Evolutionary conservation across 2,329 filamentous ascomycete genomes (phyloP).

Genomic region (Botryotinia narcissicola): DNA sequence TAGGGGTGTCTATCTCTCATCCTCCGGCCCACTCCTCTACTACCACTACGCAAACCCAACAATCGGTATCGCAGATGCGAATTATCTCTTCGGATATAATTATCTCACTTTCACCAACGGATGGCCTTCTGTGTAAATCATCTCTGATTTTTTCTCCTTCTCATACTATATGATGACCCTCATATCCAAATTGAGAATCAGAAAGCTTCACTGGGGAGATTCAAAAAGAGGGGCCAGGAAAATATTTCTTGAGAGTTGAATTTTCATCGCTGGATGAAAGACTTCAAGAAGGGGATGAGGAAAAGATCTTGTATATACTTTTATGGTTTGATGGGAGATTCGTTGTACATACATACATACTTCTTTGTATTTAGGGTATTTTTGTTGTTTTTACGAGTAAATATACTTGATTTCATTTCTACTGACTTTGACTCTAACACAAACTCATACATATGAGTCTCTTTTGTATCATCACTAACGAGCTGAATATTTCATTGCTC

Average conservation of each 20-base stretch:
- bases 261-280: neutral
- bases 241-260: neutral
- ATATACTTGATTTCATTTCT: too few species aligned
- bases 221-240: too few species aligned
- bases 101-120: constrained; percentile 43
- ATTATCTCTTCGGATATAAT: constrained; percentile 48
- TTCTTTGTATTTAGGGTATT: too few species aligned
- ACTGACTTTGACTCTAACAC: fast-evolving
- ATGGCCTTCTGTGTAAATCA: constrained; percentile 43
- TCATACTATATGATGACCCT: neutral
- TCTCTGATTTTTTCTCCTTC: neutral
- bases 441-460: too few species aligned
- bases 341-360: too few species aligned
- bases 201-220: too few species aligned
- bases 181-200: neutral
- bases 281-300: too few species aligned
- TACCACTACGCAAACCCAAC: constrained; percentile 59
- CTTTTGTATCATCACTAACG: too few species aligned
- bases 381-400: too few species aligned
- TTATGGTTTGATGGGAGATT: too few species aligned
- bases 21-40: constrained; percentile 44
- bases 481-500: too few species aligned
- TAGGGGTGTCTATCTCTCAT: constrained; percentile 16
- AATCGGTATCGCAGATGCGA: constrained; percentile 48
- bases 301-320: too few species aligned